Percentiles rank a stretch among this genome's conserved stretches.
These are phyloP conservation scores for Exserohilum turcica DNA, from an alignment of 2,329 filamentous ascomycete genomes.

Conservation along the genomic window DNA sequence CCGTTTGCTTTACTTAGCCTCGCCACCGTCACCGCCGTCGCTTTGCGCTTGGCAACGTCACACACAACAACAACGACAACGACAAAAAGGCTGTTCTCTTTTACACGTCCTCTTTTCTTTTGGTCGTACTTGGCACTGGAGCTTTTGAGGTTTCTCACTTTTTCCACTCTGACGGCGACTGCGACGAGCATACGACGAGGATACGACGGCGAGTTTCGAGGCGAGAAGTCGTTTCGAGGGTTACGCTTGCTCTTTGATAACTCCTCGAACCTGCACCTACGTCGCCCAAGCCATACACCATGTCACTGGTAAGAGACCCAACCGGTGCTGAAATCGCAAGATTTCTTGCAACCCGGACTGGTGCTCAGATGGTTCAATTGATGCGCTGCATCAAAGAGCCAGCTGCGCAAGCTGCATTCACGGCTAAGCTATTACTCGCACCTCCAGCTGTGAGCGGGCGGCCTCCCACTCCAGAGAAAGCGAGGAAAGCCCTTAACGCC, in stretches of 20 bases:
- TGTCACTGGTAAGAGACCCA: conserved; percentile 12
- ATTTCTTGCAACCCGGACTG: conserved; percentile 21
- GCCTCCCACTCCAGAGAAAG: conserved; percentile 13
- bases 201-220: too few species aligned
- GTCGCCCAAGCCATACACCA: neutral
- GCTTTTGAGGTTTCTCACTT: too few species aligned
- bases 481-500: conserved; percentile 42
- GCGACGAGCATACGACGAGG: too few species aligned
- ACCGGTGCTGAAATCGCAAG: conserved; percentile 19
- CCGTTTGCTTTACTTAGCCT: too few species aligned
- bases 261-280: neutral
- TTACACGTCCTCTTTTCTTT: too few species aligned
- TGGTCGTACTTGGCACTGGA: too few species aligned
- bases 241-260: neutral
- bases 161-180: too few species aligned
- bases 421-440: conserved; percentile 8
- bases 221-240: too few species aligned
- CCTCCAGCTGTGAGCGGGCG: conserved; percentile 4
- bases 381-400: conserved; percentile 20
- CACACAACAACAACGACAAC: too few species aligned
- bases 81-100: too few species aligned
- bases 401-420: conserved; percentile 21
- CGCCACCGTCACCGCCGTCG: too few species aligned
- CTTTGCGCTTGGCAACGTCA: too few species aligned
- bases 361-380: conserved; percentile 23